Conservation (phyloP, 192 early-diverging fungal species). For the Umbelopsis isabellina region DNA sequence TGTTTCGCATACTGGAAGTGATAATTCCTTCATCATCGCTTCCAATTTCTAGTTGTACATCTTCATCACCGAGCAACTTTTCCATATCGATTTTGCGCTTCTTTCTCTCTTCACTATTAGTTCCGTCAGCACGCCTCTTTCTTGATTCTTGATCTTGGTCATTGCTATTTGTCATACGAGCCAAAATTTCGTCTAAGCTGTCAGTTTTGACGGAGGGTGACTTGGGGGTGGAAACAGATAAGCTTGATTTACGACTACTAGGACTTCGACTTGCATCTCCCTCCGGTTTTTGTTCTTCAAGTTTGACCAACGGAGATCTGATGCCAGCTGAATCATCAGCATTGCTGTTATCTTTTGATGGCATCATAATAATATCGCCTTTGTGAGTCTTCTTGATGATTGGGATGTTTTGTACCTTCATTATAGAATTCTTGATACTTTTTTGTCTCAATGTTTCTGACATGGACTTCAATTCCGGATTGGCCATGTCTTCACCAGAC, state of each 20-base stretch:
- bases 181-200: constrained; percentile 58
- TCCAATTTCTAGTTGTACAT: constrained; percentile 30
- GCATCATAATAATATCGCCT: constrained; percentile 57
- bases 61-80: constrained; percentile 21
- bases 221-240: constrained; percentile 21
- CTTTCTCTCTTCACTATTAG: constrained; percentile 42
- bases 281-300: constrained; percentile 34
- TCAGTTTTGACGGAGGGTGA: constrained; percentile 41
- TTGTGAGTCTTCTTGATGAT: constrained; percentile 67
- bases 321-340: constrained; percentile 2
- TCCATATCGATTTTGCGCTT: constrained; percentile 37
- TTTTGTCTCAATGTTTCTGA: constrained; percentile 57
- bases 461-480: constrained; percentile 67
- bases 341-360: constrained; percentile 24
- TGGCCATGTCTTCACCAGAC: constrained; percentile 89
- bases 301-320: constrained; percentile 10
- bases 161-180: constrained; percentile 47
- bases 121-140: constrained; percentile 32
- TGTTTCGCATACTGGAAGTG: not conserved
- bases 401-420: constrained; percentile 52
- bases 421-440: constrained; percentile 58
- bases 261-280: constrained; percentile 12
- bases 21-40: constrained; percentile 25
- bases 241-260: constrained; percentile 6
- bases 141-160: constrained; percentile 37